Base-by-base conservation (phyloP, 129 eudicot species). In the Glebionis coronaria region DNA sequence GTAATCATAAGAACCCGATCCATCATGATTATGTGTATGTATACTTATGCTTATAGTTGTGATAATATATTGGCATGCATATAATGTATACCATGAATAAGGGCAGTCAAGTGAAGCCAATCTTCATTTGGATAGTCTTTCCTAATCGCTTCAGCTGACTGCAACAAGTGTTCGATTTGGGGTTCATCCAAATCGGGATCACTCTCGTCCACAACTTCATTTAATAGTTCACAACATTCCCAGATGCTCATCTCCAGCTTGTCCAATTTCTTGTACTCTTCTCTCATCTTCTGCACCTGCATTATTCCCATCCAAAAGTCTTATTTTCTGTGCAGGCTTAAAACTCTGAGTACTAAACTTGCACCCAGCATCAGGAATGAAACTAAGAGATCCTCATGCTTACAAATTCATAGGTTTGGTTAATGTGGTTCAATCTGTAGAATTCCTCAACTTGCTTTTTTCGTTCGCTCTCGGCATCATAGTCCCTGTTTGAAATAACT, bases 111-210 rank as follows among this genome's bases (percentile, higher is more conserved):
- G 51, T 91, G 97, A n/a, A 91, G 56, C 97, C 97, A 91, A 75
- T 91, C 97, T 80, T 91, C 96, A 71, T 88, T 50, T 12, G 97
- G 96, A 38, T 88, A 81, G 59, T 88, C 97, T 77, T 85, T 88
- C 44, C 98, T 81, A 8, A 92, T 92, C 25, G 96, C 95, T 73
- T 92, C 96, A n/a, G 96, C 91, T 5, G 96, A 88, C 63, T 92
- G 98, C 63, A 92, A 71, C 76, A 92, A 77, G 56, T 92, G 98
- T 79, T 92, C 87, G 54, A 92, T 92, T 61, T 92, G 98, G 0
- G 96, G 96, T 68, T 92, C 98, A 47, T 88, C 98, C 69, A 91
- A 73, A 68, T 91, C 95, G 25, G 95, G 97, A 81, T 91, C 95
- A 44, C 95, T 91, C 49, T 91, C 96, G 56, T 91, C 98, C 20